These are phyloP conservation scores for Rhizopus stolonifer DNA, from an alignment of 371 early-diverging fungal genomes.

Conservation along the genomic window DNA sequence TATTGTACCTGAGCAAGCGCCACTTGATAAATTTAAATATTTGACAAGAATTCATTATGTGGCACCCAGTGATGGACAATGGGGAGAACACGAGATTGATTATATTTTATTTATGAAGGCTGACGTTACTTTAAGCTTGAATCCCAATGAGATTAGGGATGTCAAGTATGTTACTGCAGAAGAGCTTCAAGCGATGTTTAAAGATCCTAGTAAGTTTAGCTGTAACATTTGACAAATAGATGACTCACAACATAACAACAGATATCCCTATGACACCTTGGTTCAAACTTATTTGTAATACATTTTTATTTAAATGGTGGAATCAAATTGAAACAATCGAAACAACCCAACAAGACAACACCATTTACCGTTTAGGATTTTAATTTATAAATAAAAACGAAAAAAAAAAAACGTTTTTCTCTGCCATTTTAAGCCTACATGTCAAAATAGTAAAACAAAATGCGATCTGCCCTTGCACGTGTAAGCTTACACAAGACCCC, in stretches of 20 bases:
- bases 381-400: no score
- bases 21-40: constrained; percentile 80
- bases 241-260: constrained; percentile 5
- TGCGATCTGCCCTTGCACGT: neutral
- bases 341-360: constrained; percentile 60
- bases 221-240: neutral
- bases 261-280: constrained; percentile 89
- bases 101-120: constrained; percentile 87
- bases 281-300: constrained; percentile 91
- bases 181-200: constrained; percentile 76
- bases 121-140: constrained; percentile 63
- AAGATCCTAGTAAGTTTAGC: constrained; percentile 46
- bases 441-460: constrained; percentile 1
- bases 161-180: constrained; percentile 75
- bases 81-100: constrained; percentile 98
- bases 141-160: constrained; percentile 84
- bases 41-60: constrained; percentile 93
- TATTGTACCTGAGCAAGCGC: constrained; percentile 76
- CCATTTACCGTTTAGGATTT: constrained; percentile 72
- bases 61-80: constrained; percentile 89
- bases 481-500: neutral
- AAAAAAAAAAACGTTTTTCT: constrained; percentile 2
- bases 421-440: neutral
- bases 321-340: constrained; percentile 74
- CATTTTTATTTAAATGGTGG: constrained; percentile 96